Evolutionary conservation across 352 stramenopile genomes (phyloP).

Genomic region (Aphanomyces stellatus): DNA sequence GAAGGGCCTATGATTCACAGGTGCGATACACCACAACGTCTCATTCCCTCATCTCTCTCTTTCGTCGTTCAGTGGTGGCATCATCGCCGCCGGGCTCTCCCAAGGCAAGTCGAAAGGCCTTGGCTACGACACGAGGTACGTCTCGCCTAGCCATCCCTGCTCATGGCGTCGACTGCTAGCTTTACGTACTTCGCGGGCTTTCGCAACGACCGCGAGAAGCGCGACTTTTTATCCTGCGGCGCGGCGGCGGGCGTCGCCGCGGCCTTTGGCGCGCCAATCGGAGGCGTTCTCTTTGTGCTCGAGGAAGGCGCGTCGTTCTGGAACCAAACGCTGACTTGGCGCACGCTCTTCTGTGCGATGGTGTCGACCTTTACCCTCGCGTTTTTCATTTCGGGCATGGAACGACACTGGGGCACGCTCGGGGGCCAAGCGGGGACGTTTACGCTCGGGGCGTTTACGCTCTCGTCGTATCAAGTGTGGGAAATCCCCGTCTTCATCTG

Average conservation of each 20-base stretch:
- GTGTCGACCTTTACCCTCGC: conserved; percentile 80
- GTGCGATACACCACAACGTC: conserved; percentile 22
- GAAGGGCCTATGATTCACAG: conserved; percentile 91
- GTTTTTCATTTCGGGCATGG: conserved; percentile 72
- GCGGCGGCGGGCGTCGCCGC: conserved; percentile 81
- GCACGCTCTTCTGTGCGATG: conserved; percentile 82
- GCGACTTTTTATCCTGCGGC: conserved; percentile 84
- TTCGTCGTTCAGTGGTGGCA: conserved; percentile 38
- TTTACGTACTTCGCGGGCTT: conserved; percentile 85
- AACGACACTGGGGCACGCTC: conserved; percentile 56
- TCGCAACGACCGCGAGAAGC: conserved; percentile 82
- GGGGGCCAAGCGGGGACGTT: conserved; percentile 64
- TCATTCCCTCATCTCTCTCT: neutral
- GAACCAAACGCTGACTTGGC: conserved; percentile 74
- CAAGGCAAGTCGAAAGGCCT: conserved; percentile 68
- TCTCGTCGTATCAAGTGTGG: conserved; percentile 73
- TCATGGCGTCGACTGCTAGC: conserved; percentile 25
- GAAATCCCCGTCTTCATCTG: conserved; percentile 83
- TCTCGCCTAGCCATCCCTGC: neutral
- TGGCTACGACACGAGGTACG: conserved; percentile 59
- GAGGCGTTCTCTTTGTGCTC: conserved; percentile 76
- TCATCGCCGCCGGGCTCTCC: conserved; percentile 64
- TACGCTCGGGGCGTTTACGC: conserved; percentile 59
- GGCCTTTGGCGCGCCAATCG: conserved; percentile 86
- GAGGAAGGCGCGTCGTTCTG: conserved; percentile 84